These are phyloP conservation scores for Annona cherimola DNA, from an alignment of 164 flowering plant species.

Conservation along the genomic window DNA sequence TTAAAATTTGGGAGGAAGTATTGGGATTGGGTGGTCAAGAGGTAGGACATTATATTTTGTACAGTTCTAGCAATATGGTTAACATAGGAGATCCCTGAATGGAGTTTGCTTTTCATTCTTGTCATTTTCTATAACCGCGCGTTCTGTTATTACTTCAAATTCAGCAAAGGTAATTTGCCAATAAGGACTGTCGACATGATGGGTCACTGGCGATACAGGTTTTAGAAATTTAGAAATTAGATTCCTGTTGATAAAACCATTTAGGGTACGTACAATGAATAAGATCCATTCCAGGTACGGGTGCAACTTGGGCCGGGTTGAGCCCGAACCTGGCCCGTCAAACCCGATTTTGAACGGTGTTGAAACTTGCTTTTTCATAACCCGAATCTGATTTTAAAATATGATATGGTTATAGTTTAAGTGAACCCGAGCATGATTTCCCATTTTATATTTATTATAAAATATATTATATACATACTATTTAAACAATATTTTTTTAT, in stretches of 20 bases:
- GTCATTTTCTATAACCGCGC: neutral
- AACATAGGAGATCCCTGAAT: slow-evolving; percentile 1
- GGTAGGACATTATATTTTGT: slow-evolving; percentile 26
- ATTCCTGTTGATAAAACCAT: neutral
- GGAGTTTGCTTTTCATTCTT: neutral
- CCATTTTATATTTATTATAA: too few species aligned
- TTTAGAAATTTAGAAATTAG: neutral
- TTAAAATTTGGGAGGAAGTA: slow-evolving; percentile 1
- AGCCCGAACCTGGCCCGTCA: too few species aligned
- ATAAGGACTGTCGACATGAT: neutral
- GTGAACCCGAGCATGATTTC: too few species aligned
- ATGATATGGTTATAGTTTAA: too few species aligned
- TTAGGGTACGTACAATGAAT: too few species aligned
- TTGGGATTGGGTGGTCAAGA: slow-evolving; percentile 4
- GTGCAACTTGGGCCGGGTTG: too few species aligned
- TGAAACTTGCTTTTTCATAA: too few species aligned
- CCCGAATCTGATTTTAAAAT: too few species aligned
- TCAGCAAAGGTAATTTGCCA: neutral
- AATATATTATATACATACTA: too few species aligned
- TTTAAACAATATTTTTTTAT: too few species aligned
- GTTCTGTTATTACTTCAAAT: neutral
- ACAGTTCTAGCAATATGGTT: slow-evolving; percentile 26
- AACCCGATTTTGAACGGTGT: too few species aligned
- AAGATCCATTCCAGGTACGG: too few species aligned
- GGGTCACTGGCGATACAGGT: neutral